Conservation (phyloP, 192 early-diverging fungal species). For the Rhizoclosmatium globosum region DNA sequence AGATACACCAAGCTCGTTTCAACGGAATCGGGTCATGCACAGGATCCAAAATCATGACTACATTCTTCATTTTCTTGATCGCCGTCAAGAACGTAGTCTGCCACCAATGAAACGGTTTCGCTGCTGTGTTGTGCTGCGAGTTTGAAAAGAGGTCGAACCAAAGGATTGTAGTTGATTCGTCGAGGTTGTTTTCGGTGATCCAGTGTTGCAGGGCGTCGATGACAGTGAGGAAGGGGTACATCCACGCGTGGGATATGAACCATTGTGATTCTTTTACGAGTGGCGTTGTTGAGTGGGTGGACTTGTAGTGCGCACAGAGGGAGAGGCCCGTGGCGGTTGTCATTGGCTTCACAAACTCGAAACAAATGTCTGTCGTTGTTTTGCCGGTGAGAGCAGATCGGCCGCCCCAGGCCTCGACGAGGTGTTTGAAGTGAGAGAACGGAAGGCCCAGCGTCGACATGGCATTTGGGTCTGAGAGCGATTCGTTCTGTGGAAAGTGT, state of each 20-base stretch:
- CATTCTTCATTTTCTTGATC: conserved; percentile 41
- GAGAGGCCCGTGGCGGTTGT: background rate
- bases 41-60: conserved; percentile 44
- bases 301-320: conserved; percentile 10
- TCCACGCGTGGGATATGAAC: conserved; percentile 46
- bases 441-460: conserved; percentile 8
- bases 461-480: background rate
- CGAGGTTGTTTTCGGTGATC: background rate
- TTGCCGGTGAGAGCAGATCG: background rate
- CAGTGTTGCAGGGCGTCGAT: conserved; percentile 41
- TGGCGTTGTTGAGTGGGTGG: background rate
- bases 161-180: conserved; percentile 25
- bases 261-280: conserved; percentile 27
- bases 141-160: conserved; percentile 52
- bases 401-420: conserved; percentile 27
- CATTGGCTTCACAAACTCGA: conserved; percentile 29
- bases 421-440: background rate
- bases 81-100: conserved; percentile 46
- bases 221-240: conserved; percentile 41
- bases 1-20: conserved; percentile 45
- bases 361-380: conserved; percentile 34
- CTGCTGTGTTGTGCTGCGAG: conserved; percentile 39
- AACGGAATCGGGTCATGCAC: conserved; percentile 44
- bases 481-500: too few species aligned
- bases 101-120: conserved; percentile 44